phyloP scores from a whole-genome alignment of 192 early-diverging fungal genomes.

The Powellomyces hirtus region DNA sequence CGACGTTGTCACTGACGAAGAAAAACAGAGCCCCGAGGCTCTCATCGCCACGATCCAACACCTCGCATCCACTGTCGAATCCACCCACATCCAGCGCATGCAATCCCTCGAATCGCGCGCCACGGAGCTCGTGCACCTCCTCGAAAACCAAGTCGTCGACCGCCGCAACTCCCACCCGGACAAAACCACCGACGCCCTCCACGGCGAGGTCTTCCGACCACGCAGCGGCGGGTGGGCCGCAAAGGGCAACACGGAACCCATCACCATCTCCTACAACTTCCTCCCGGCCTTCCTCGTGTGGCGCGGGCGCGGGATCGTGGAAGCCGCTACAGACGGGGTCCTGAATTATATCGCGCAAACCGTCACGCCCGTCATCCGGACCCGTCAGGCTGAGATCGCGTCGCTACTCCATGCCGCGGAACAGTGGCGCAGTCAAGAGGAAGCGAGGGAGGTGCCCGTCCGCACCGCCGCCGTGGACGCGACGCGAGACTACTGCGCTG shows the following conservation, averaged over 20 bases:
- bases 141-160: background rate
- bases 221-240: constrained; percentile 2
- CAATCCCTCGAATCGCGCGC: background rate
- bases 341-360: constrained; percentile 3
- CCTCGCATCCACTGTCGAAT: background rate
- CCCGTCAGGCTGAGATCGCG: background rate
- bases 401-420: background rate
- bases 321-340: constrained; percentile 8
- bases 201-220: background rate
- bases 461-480: background rate
- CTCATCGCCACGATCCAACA: background rate
- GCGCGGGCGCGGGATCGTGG: background rate
- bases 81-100: background rate
- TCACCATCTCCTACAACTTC: background rate
- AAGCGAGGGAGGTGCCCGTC: background rate
- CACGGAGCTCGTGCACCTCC: background rate
- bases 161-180: background rate
- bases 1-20: too few relatives aligned
- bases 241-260: background rate
- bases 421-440: background rate
- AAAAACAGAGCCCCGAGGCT: background rate
- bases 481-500: constrained; percentile 11
- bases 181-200: background rate
- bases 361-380: background rate
- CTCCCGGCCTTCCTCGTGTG: constrained; percentile 1